Base-by-base conservation (phyloP, 1,284 basidiomycete genomes). In the Trichosporon inkin region DNA sequence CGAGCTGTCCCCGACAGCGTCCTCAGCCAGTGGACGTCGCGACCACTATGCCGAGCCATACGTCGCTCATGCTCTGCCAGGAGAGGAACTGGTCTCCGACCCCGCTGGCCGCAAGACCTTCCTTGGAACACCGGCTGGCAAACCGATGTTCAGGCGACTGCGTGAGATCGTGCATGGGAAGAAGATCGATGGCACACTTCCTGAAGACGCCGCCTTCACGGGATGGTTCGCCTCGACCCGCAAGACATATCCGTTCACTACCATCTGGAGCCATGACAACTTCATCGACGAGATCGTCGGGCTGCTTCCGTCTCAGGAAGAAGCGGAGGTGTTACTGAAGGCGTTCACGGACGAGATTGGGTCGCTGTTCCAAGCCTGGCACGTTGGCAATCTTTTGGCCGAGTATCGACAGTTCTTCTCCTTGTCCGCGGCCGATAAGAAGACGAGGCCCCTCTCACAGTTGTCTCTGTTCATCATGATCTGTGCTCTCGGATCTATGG, bases 251-350 rank as follows among this genome's bases (percentile, higher is more conserved):
- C 77, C 77, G 2, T 79, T 79, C 63, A 78, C 77, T 6, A 79
- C 77, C 2, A 79, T 79, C 51, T 79, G 77, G 77, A 76, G 73
- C 60, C 76, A 77, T 56, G 77, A 79, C 55, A 77, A 76, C 57
- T 79, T 78, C 55, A 70, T 69, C 14, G 74, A 67, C 16, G 77
- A 79, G 62, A 74, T 79, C 51, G 69, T 78, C 10, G 74, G 73
- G 11, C 62, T 79, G 7, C 55, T 79, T 1, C 77, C 77, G 1
- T 70, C 63, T 19, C 55, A 58, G 20, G 71, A 68, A 38, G 75
- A 79, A 55, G 68, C 77, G 0, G 72, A 75, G 64, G 22, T 75
- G 67, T 57, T 78, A 10, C 69, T 74, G 55, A 24, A 64, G 14
- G 66, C 71, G 16, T 79, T 74, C 64, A 59, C 67, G 24, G 68